phyloP scores from a whole-genome alignment of 208 protist species.

The Acanthamoeba lenticulata region DNA sequence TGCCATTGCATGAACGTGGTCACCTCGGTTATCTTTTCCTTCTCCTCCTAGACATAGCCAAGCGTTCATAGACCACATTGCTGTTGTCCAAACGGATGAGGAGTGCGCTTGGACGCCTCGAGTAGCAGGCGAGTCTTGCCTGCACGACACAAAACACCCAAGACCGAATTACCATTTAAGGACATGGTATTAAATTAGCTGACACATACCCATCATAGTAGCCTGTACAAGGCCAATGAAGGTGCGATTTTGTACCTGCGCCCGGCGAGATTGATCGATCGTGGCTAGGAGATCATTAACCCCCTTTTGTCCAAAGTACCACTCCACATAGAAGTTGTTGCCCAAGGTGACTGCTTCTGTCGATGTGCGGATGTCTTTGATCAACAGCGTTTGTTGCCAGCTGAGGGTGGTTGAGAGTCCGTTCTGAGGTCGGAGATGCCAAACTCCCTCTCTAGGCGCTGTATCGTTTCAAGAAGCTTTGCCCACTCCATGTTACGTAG shows the following conservation, averaged over 20 bases:
- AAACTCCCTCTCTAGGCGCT: too few species aligned
- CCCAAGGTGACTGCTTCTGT: neutral
- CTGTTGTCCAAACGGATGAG: neutral
- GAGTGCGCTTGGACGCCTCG: neutral
- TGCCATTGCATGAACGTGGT: slow-evolving; percentile 27
- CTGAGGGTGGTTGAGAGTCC: too few species aligned
- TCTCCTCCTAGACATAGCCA: neutral
- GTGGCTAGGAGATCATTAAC: neutral
- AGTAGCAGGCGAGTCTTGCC: neutral
- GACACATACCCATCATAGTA: slow-evolving; percentile 34
- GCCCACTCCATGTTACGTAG: too few species aligned
- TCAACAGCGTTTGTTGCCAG: too few species aligned
- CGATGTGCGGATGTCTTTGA: neutral
- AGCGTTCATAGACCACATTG: neutral
- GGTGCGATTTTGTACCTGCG: neutral
- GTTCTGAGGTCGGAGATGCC: too few species aligned
- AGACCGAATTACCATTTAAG: neutral
- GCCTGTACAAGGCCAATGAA: slow-evolving; percentile 39
- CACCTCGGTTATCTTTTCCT: neutral
- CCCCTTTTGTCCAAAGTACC: slow-evolving; percentile 28
- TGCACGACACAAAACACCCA: neutral
- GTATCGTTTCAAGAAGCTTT: too few species aligned
- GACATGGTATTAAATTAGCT: neutral
- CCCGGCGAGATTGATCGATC: neutral
- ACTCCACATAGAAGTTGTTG: neutral